phyloP scores from a whole-genome alignment of 441 rosid species.

The Hypseocharis bilobata region DNA sequence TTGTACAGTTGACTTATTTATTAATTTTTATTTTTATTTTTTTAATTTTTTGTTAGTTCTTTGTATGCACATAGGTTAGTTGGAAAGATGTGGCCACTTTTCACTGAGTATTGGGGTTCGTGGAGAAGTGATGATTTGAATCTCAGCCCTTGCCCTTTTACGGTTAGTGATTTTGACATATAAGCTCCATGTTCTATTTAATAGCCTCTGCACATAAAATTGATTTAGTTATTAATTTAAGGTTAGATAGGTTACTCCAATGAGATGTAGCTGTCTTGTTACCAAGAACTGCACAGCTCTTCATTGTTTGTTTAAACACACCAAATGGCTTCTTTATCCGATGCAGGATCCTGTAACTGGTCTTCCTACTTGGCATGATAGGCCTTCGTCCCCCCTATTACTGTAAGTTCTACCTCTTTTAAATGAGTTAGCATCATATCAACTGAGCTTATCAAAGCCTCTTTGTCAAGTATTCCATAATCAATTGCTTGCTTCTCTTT shows the following conservation, averaged over 20 bases:
- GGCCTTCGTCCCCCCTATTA: conserved; percentile 55
- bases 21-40: no score
- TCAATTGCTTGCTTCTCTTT: neutral
- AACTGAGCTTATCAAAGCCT: neutral
- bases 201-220: conserved; percentile 3
- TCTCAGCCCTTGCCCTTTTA: conserved; percentile 69
- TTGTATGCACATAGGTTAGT: conserved; percentile 45
- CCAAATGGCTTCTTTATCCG: conserved; percentile 13
- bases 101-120: conserved; percentile 63
- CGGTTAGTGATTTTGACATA: conserved; percentile 39
- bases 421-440: neutral
- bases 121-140: conserved; percentile 78
- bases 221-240: conserved; percentile 10
- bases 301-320: conserved; percentile 4
- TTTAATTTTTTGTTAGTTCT: no score
- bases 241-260: neutral
- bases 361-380: conserved; percentile 62
- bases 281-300: neutral
- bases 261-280: neutral
- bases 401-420: conserved; percentile 41
- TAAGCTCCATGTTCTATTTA: conserved; percentile 13
- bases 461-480: neutral
- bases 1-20: no score
- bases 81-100: conserved; percentile 97
- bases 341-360: conserved; percentile 90